Evolutionary conservation across 805 yeast genomes (phyloP).

Genomic region (Zygoascus tannicola): DNA sequence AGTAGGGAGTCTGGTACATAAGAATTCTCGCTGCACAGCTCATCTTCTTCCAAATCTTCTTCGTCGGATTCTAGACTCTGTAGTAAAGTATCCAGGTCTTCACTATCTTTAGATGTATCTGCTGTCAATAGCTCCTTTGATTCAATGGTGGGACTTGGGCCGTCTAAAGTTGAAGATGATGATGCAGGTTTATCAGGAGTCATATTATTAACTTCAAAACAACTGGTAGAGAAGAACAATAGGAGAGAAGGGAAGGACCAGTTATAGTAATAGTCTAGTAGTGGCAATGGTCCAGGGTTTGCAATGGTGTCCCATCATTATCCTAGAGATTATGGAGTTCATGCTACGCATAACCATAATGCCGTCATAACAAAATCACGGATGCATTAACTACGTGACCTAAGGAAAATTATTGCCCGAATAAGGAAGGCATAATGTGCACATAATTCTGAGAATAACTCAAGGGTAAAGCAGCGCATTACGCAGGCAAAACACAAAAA

Average conservation of each 20-base stretch:
- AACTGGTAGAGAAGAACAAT: too few species aligned
- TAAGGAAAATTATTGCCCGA: neutral
- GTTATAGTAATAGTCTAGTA: too few species aligned
- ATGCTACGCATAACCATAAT: too few species aligned
- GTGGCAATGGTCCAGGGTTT: too few species aligned
- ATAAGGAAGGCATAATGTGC: neutral
- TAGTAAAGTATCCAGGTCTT: constrained; percentile 46
- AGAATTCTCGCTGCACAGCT: constrained; percentile 26
- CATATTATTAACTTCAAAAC: too few species aligned
- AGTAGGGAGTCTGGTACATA: constrained; percentile 80
- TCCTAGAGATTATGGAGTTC: too few species aligned
- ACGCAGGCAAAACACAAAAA: neutral
- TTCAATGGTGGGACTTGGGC: constrained; percentile 20
- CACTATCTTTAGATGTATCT: constrained; percentile 55
- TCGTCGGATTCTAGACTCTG: constrained; percentile 64
- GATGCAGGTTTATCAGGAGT: too few species aligned
- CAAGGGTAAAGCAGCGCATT: neutral
- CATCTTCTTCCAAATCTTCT: constrained; percentile 38
- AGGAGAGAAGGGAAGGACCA: too few species aligned
- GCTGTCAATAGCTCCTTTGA: constrained; percentile 30
- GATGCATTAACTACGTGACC: neutral
- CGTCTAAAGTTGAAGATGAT: neutral
- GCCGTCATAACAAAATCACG: too few species aligned
- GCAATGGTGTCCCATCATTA: too few species aligned
- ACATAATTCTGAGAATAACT: neutral